These are phyloP conservation scores for Cystobasidiaceae sp. DNA, from an alignment of 1,284 basidiomycete genomes.

Conservation along the genomic window DNA sequence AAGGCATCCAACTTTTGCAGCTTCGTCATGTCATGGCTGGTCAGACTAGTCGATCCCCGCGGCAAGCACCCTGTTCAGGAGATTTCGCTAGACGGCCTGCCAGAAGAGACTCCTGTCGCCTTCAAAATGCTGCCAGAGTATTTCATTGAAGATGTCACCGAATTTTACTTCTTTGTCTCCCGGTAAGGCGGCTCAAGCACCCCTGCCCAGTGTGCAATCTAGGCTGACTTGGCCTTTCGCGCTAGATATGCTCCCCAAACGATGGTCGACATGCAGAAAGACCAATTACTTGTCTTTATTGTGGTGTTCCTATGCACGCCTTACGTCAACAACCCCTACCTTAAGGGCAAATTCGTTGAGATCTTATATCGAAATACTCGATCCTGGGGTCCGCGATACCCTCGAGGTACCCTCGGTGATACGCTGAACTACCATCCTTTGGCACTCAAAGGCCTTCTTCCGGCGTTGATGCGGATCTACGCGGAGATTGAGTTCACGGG, in stretches of 20 bases:
- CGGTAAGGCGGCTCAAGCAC: slow-evolving; percentile 54
- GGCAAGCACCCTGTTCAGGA: slow-evolving; percentile 67
- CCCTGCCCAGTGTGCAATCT: not conserved
- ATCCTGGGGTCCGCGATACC: slow-evolving; percentile 51
- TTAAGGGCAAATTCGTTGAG: slow-evolving; percentile 96
- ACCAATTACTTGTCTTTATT: slow-evolving; percentile 81
- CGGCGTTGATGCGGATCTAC: slow-evolving; percentile 89
- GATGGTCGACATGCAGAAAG: slow-evolving; percentile 66
- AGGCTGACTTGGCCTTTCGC: slow-evolving; percentile 15
- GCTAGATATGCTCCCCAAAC: slow-evolving; percentile 68
- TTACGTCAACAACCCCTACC: slow-evolving; percentile 97
- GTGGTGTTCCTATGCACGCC: slow-evolving; percentile 89
- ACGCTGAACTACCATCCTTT: slow-evolving; percentile 76
- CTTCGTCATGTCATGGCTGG: slow-evolving; percentile 91
- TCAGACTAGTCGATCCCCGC: slow-evolving; percentile 82
- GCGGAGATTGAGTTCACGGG: slow-evolving; percentile 97
- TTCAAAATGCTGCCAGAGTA: slow-evolving; percentile 93
- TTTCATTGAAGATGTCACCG: slow-evolving; percentile 87
- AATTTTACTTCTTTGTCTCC: slow-evolving; percentile 77
- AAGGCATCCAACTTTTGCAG: slow-evolving; percentile 63
- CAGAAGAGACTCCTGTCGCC: slow-evolving; percentile 71
- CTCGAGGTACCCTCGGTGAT: slow-evolving; percentile 72
- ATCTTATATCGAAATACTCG: slow-evolving; percentile 57
- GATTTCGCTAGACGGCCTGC: slow-evolving; percentile 64
- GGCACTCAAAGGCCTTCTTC: slow-evolving; percentile 82